These are phyloP conservation scores for Oidiodendron maius DNA, from an alignment of 495 filamentous ascomycete genomes.

Conservation along the genomic window DNA sequence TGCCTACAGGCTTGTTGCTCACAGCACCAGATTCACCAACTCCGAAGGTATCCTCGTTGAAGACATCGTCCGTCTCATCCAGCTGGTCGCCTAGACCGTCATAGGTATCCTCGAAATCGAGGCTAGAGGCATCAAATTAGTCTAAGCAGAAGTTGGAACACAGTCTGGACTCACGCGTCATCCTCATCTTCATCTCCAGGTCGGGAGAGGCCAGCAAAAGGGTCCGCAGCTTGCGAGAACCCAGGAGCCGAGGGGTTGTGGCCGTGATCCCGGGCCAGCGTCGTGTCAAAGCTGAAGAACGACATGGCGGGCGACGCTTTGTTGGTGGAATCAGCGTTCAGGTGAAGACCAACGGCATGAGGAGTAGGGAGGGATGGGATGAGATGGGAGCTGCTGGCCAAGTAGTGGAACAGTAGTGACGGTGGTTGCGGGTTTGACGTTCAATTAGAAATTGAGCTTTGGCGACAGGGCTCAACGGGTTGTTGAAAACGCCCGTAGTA, in stretches of 20 bases:
- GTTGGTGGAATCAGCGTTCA: no score
- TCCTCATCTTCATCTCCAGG: slow-evolving; percentile 66
- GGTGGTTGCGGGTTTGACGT: no score
- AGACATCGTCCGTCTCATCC: slow-evolving; percentile 86
- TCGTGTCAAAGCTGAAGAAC: slow-evolving; percentile 82
- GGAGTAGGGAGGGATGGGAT: no score
- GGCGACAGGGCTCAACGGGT: no score
- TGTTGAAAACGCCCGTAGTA: no score
- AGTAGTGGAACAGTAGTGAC: no score
- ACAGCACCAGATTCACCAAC: slow-evolving; percentile 25
- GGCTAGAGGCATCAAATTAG: slow-evolving; percentile 18
- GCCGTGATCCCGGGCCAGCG: slow-evolving; percentile 55
- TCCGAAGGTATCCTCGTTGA: slow-evolving; percentile 99
- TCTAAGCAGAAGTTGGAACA: slow-evolving; percentile 27
- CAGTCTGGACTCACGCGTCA: slow-evolving; percentile 57
- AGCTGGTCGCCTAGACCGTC: slow-evolving; percentile 91
- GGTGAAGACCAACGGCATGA: no score
- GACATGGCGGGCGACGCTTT: slow-evolving; percentile 50
- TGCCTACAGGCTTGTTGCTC: slow-evolving; percentile 51
- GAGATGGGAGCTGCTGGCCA: no score
- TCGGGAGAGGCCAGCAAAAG: slow-evolving; percentile 75
- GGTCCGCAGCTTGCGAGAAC: slow-evolving; percentile 79
- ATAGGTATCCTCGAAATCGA: slow-evolving; percentile 98
- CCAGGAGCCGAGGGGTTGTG: slow-evolving; percentile 55
- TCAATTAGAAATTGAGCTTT: no score